Evolutionary conservation across 2,329 filamentous ascomycete species (phyloP).

Genomic region (Venturiaceae sp.): DNA sequence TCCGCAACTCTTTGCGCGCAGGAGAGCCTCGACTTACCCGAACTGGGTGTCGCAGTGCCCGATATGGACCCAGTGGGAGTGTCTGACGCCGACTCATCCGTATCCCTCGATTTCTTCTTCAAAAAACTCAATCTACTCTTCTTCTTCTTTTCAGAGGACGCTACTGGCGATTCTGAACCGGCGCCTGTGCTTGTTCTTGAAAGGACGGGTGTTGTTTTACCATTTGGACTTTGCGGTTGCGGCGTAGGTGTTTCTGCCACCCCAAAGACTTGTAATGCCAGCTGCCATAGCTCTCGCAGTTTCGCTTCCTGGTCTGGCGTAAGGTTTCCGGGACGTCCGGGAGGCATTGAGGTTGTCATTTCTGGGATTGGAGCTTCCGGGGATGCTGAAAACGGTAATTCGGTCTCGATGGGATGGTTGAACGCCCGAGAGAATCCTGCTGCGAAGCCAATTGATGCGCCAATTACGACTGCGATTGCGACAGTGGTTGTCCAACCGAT

Average conservation of each 20-base stretch:
- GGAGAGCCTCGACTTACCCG: conserved; percentile 1
- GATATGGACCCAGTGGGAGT: not conserved
- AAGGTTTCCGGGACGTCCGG: conserved; percentile 75
- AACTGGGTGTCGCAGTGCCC: conserved; percentile 4
- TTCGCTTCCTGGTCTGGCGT: conserved; percentile 86
- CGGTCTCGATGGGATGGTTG: not conserved
- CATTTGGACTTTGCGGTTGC: conserved; percentile 3
- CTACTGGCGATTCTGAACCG: not conserved
- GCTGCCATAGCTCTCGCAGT: conserved; percentile 76
- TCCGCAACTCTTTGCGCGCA: conserved; percentile 16
- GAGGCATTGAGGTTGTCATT: conserved; percentile 25
- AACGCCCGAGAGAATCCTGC: not conserved
- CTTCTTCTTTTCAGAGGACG: not conserved
- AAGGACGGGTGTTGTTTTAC: conserved; percentile 4
- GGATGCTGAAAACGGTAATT: not conserved
- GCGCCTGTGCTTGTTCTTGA: not conserved
- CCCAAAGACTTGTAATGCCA: conserved; percentile 67
- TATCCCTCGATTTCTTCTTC: not conserved
- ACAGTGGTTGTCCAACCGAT: not conserved
- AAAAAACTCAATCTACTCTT: conserved; percentile 7
- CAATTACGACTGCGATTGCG: not conserved
- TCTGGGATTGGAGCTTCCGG: not conserved
- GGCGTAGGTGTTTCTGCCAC: conserved; percentile 31
- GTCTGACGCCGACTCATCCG: not conserved
- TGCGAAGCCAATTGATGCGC: not conserved